Conservation (phyloP, 2,329 filamentous ascomycete genomes). For the Pseudocercospora vitis region DNA sequence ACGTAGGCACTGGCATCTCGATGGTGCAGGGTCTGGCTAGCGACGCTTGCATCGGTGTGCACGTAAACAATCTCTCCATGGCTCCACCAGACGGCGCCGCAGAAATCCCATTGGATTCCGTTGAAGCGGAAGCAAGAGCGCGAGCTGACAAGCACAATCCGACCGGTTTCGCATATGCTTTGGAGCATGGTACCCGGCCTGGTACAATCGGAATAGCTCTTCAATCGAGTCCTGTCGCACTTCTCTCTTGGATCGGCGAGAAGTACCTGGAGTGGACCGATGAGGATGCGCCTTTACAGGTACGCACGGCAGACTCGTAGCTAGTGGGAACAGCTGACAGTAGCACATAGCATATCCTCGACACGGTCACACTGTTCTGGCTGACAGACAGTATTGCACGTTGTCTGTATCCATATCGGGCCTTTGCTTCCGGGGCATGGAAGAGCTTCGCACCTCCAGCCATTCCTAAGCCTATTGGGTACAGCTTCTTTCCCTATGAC, state of each 20-base stretch:
- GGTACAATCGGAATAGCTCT: conserved; percentile 10
- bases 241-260: conserved; percentile 45
- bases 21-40: conserved; percentile 36
- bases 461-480: conserved; percentile 43
- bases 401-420: conserved; percentile 50
- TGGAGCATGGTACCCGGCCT: conserved; percentile 3
- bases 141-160: neutral
- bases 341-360: conserved; percentile 44
- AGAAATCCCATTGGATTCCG: neutral
- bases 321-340: conserved; percentile 30
- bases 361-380: conserved; percentile 54
- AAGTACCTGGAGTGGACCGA: conserved; percentile 57
- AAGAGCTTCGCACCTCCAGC: conserved; percentile 14
- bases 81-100: neutral
- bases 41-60: neutral
- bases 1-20: conserved; percentile 49
- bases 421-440: neutral
- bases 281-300: conserved; percentile 16
- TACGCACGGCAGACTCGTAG: neutral
- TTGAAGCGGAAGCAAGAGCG: neutral
- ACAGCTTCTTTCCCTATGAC: conserved; percentile 43
- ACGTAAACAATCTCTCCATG: conserved; percentile 5
- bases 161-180: conserved; percentile 2
- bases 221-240: neutral
- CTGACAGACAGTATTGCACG: conserved; percentile 50